Percentiles rank a stretch among this genome's conserved stretches.
phyloP scores from a whole-genome alignment of 2,329 filamentous ascomycete genomes.

The Teratosphaeria epicoccoides region DNA sequence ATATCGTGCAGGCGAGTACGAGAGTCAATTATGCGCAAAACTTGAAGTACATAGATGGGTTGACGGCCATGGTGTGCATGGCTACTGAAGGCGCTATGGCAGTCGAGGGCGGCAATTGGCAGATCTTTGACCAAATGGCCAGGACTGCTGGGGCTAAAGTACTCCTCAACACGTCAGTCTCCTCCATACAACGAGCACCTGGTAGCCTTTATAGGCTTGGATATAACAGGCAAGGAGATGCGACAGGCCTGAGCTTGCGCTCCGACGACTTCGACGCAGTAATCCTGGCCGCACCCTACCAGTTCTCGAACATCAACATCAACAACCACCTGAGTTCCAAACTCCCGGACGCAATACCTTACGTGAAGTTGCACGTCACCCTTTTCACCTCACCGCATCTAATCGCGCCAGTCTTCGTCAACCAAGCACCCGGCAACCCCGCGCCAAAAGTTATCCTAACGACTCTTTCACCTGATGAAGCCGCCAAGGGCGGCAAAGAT shows the following conservation, averaged over 20 bases:
- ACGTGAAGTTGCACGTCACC: conserved; percentile 78
- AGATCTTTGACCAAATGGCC: conserved; percentile 80
- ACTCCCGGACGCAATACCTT: conserved; percentile 67
- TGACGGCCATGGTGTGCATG: conserved; percentile 89
- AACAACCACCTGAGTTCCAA: conserved; percentile 31
- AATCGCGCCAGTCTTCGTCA: conserved; percentile 66
- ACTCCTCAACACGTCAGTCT: conserved; percentile 57
- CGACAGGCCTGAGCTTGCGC: neutral
- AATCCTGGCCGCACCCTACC: conserved; percentile 71
- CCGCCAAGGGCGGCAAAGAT: conserved; percentile 35
- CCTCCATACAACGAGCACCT: neutral
- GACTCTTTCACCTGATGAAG: conserved; percentile 56
- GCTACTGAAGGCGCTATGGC: conserved; percentile 73
- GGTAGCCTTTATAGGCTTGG: neutral
- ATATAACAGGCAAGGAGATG: neutral
- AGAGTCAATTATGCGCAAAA: conserved; percentile 94
- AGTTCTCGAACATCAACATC: conserved; percentile 61
- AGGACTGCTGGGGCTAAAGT: conserved; percentile 51
- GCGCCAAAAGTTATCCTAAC: conserved; percentile 73
- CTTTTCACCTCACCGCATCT: conserved; percentile 68
- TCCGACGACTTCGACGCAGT: conserved; percentile 43
- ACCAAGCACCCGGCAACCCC: conserved; percentile 44
- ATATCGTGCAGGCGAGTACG: conserved; percentile 83
- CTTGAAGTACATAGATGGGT: conserved; percentile 69
- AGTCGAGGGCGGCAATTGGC: conserved; percentile 82